Conservation (phyloP, 768 basidiomycete genomes). For the Calocybe cyanea region DNA sequence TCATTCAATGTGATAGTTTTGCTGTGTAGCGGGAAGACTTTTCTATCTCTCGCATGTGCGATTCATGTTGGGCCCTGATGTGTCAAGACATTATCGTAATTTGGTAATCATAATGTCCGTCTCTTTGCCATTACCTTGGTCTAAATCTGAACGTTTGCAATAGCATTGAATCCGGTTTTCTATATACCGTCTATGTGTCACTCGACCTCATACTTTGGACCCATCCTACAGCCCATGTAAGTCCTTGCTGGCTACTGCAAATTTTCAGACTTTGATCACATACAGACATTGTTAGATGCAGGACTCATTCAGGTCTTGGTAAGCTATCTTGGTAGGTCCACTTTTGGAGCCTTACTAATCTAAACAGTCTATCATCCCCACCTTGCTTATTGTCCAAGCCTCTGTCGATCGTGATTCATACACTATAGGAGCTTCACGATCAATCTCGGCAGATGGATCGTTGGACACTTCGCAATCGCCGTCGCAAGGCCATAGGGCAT, state of each 20-base stretch:
- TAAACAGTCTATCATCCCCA: conserved; percentile 19
- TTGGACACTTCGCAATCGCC: not conserved
- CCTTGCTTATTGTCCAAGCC: conserved; percentile 16
- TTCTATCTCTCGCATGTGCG: conserved; percentile 28
- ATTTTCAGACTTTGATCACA: not conserved
- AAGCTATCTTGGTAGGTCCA: not conserved
- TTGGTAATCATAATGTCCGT: conserved; percentile 34
- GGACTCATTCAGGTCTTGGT: conserved; percentile 20
- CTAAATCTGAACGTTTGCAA: no score
- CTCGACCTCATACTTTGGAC: conserved; percentile 25
- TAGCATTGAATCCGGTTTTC: conserved; percentile 35
- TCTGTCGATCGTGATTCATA: not conserved
- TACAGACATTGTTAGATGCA: conserved; percentile 13
- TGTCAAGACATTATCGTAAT: conserved; percentile 27
- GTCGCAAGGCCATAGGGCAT: not conserved
- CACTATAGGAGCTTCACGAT: conserved; percentile 14
- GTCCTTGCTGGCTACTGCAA: conserved; percentile 19
- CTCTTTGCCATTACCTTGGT: no score
- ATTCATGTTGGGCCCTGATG: conserved; percentile 21
- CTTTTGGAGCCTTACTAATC: no score
- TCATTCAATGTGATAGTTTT: no score
- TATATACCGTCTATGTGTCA: conserved; percentile 34
- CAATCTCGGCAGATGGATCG: conserved; percentile 15
- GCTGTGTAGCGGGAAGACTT: conserved; percentile 29
- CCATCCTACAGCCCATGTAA: conserved; percentile 19